Percentiles rank a stretch among this genome's conserved stretches.
phyloP scores from a whole-genome alignment of 2,329 filamentous ascomycete genomes.

The Ophiostoma tasmaniense region DNA sequence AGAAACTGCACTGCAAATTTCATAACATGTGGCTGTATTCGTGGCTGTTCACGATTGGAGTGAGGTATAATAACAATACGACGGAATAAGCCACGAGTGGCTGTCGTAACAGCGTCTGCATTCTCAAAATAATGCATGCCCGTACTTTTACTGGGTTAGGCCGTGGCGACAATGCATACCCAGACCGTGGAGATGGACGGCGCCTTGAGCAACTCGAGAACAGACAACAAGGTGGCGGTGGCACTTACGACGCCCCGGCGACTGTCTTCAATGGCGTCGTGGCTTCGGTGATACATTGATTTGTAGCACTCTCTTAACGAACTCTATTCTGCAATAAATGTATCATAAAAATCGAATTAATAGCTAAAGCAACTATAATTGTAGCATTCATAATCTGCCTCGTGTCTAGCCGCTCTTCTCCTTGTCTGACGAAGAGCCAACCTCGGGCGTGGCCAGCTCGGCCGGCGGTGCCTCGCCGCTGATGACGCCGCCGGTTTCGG shows the following conservation, averaged over 20 bases:
- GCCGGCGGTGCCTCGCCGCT: not conserved
- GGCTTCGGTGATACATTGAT: not conserved
- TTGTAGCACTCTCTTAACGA: not conserved
- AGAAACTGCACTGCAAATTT: not conserved
- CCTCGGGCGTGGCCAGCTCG: not conserved
- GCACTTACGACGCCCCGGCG: not conserved
- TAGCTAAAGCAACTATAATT: too few relatives aligned
- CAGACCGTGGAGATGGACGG: not conserved
- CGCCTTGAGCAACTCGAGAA: not conserved
- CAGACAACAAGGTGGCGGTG: not conserved
- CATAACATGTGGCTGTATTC: not conserved
- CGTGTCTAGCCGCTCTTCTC: conserved; percentile 11
- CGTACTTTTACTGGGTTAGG: not conserved
- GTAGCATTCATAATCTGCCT: too few relatives aligned
- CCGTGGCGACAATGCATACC: not conserved
- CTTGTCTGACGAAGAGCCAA: conserved; percentile 8
- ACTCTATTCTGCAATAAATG: not conserved
- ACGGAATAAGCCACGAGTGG: not conserved
- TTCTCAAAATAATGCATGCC: not conserved
- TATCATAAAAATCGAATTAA: too few relatives aligned
- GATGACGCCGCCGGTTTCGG: not conserved
- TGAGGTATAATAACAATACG: not conserved
- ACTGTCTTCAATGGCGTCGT: not conserved
- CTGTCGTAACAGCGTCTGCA: not conserved
- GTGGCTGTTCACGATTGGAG: not conserved